Evolutionary conservation across 371 early-diverging fungal species (phyloP).

Genomic region (Apophysomyces sp.): DNA sequence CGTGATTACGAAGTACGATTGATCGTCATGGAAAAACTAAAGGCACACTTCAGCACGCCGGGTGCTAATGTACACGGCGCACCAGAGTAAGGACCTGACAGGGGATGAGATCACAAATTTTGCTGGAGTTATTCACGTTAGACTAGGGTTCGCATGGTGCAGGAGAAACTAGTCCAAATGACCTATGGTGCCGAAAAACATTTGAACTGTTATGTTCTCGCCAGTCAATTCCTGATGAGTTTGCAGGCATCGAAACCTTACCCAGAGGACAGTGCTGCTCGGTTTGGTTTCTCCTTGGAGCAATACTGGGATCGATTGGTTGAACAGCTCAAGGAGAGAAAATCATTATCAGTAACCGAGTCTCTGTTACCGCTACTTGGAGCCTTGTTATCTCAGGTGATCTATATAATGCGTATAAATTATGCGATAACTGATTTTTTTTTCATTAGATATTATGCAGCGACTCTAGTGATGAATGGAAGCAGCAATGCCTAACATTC

Average conservation of each 20-base stretch:
- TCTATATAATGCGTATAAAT: no score
- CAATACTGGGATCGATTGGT: constrained; percentile 41
- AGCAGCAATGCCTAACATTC: constrained; percentile 35
- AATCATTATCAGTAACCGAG: constrained; percentile 37
- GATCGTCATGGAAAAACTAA: constrained; percentile 43
- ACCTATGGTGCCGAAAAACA: constrained; percentile 52
- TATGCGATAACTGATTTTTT: no score
- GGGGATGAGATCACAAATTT: constrained; percentile 5
- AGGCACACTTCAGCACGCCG: constrained; percentile 7
- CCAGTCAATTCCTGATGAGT: constrained; percentile 39
- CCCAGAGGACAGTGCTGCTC: constrained; percentile 9
- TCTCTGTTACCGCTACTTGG: constrained; percentile 46
- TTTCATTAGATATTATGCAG: constrained; percentile 16
- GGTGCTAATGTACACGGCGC: not conserved
- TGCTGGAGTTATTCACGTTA: not conserved
- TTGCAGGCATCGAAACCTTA: constrained; percentile 37
- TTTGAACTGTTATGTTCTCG: constrained; percentile 52
- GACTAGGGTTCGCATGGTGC: constrained; percentile 27
- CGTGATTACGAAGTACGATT: constrained; percentile 65
- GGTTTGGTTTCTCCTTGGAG: constrained; percentile 29
- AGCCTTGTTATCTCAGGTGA: constrained; percentile 43
- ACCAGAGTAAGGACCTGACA: constrained; percentile 8
- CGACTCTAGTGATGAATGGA: constrained; percentile 13
- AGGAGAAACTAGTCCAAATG: constrained; percentile 41
- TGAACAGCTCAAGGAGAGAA: constrained; percentile 25